These are phyloP conservation scores for Ophiostoma populinum DNA, from an alignment of 2,329 filamentous ascomycete species.

Conservation along the genomic window DNA sequence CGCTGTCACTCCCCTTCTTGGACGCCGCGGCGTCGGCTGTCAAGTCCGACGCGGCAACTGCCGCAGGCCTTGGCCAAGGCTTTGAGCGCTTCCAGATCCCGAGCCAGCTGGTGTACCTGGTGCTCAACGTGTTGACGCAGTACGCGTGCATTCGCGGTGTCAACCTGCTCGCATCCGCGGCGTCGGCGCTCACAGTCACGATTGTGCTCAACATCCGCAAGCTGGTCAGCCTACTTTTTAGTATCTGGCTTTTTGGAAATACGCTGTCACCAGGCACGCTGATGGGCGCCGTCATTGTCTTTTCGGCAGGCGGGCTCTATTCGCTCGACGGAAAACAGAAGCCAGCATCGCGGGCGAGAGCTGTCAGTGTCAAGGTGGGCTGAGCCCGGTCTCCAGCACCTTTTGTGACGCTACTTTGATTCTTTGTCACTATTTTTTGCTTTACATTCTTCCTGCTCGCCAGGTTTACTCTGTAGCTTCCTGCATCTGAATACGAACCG, in stretches of 20 bases:
- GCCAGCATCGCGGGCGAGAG: constrained; percentile 15
- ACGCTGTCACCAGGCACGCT: constrained; percentile 58
- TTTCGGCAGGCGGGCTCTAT: constrained; percentile 80
- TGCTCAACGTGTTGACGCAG: constrained; percentile 72
- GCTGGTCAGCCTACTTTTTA: constrained; percentile 74
- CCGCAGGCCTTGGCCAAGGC: constrained; percentile 22
- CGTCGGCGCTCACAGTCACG: constrained; percentile 84
- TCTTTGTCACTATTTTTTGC: neutral
- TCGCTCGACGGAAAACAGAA: constrained; percentile 48
- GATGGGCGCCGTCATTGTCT: constrained; percentile 69
- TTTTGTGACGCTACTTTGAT: too few species aligned
- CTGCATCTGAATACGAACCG: too few species aligned
- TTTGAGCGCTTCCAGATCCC: constrained; percentile 33
- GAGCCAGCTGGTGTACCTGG: constrained; percentile 53
- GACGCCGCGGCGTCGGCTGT: neutral
- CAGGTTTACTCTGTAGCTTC: too few species aligned
- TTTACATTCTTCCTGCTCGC: neutral
- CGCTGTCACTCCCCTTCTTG: constrained; percentile 29
- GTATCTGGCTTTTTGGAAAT: constrained; percentile 91
- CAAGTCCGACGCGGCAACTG: constrained; percentile 14
- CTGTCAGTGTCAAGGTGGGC: constrained; percentile 14
- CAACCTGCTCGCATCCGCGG: constrained; percentile 76
- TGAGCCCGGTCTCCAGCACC: neutral
- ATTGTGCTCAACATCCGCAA: constrained; percentile 94
- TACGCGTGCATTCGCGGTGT: constrained; percentile 92